Conservation (phyloP, 352 stramenopile species). For the Pythium aquatile region DNA sequence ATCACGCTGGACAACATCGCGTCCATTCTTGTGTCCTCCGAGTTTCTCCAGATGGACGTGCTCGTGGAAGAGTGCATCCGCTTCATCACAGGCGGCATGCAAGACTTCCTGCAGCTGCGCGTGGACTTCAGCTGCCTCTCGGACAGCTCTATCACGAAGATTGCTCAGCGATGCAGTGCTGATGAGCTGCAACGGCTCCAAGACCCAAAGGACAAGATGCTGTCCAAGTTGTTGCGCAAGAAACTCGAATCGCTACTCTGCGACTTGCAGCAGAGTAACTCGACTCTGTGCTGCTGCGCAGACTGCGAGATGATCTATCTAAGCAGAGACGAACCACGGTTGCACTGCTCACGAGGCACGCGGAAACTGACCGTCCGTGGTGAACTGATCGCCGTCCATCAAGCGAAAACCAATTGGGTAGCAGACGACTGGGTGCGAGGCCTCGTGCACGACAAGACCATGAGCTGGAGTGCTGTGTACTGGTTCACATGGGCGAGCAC, state of each 20-base stretch:
- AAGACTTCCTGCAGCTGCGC: slow-evolving; percentile 81
- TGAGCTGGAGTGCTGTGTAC: slow-evolving; percentile 68
- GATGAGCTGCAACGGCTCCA: slow-evolving; percentile 64
- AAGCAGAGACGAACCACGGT: slow-evolving; percentile 15
- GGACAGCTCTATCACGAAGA: slow-evolving; percentile 66
- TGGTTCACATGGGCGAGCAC: slow-evolving; percentile 83
- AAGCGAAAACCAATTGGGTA: slow-evolving; percentile 43
- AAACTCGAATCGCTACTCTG: slow-evolving; percentile 69
- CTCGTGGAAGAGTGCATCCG: slow-evolving; percentile 83
- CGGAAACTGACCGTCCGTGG: slow-evolving; percentile 44
- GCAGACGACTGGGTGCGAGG: slow-evolving; percentile 44
- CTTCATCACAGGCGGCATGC: slow-evolving; percentile 72
- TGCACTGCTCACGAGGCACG: slow-evolving; percentile 40
- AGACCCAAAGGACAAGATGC: slow-evolving; percentile 86
- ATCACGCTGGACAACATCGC: slow-evolving; percentile 74
- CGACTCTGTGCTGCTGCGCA: slow-evolving; percentile 35
- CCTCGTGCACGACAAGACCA: slow-evolving; percentile 35
- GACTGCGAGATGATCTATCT: slow-evolving; percentile 53
- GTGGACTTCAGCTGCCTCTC: slow-evolving; percentile 87
- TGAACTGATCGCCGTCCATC: slow-evolving; percentile 46
- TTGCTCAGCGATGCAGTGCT: slow-evolving; percentile 55
- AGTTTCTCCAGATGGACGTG: slow-evolving; percentile 90
- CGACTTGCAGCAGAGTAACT: slow-evolving; percentile 25
- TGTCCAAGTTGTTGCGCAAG: slow-evolving; percentile 82
- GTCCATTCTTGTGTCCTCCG: slow-evolving; percentile 89